Evolutionary conservation across 2,329 filamentous ascomycete species (phyloP).

Genomic region (Gyromitra esculenta): DNA sequence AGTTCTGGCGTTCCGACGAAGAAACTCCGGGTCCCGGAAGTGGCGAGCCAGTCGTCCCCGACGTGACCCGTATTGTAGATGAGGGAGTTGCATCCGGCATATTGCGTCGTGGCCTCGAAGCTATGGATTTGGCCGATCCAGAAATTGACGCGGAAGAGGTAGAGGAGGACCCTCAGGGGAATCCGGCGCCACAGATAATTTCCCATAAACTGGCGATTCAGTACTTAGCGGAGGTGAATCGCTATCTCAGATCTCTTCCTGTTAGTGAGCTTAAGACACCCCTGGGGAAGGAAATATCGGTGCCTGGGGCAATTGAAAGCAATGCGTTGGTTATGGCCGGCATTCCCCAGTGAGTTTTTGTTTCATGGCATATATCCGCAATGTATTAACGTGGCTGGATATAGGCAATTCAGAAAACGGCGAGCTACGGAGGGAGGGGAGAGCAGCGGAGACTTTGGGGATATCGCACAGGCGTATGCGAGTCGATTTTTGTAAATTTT

Average conservation of each 20-base stretch:
- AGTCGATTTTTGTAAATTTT: slow-evolving; percentile 41
- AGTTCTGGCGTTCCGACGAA: slow-evolving; percentile 42
- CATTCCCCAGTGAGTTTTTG: slow-evolving; percentile 43
- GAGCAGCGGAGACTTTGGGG: slow-evolving; percentile 23
- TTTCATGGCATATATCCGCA: not conserved
- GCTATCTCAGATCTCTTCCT: slow-evolving; percentile 46
- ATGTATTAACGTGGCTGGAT: slow-evolving; percentile 3
- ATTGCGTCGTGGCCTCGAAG: slow-evolving; percentile 39
- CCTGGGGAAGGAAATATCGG: slow-evolving; percentile 42
- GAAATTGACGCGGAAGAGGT: slow-evolving; percentile 41
- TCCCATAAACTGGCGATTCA: slow-evolving; percentile 42
- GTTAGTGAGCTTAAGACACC: slow-evolving; percentile 49
- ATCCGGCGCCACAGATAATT: slow-evolving; percentile 38
- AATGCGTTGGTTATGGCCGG: slow-evolving; percentile 49
- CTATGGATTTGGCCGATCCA: slow-evolving; percentile 35
- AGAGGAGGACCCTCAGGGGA: slow-evolving; percentile 21
- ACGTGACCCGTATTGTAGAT: slow-evolving; percentile 44
- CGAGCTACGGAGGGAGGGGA: slow-evolving; percentile 31
- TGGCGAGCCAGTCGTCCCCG: slow-evolving; percentile 15
- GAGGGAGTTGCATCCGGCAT: slow-evolving; percentile 45
- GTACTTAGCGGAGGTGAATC: slow-evolving; percentile 47
- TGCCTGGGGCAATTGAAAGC: slow-evolving; percentile 40
- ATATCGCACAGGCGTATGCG: slow-evolving; percentile 32
- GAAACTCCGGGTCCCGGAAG: slow-evolving; percentile 24
- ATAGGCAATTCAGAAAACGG: slow-evolving; percentile 44